These are phyloP conservation scores for Arthrobotrys musiformis DNA, from an alignment of 2,329 filamentous ascomycete genomes.

Conservation along the genomic window DNA sequence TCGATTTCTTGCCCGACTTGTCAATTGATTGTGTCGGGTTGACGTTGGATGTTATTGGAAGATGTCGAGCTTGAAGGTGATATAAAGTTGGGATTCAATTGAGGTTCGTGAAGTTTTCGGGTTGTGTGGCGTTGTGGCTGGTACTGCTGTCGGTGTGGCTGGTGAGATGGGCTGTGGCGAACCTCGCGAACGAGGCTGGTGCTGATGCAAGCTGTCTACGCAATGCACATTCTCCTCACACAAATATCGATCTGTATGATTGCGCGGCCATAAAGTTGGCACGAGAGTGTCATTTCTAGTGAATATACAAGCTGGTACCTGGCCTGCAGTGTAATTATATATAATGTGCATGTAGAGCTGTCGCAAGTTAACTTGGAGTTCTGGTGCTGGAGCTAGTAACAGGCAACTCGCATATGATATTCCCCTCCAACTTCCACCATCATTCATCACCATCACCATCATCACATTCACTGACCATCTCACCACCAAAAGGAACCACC, in stretches of 20 bases:
- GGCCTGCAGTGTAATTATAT: too few relatives aligned
- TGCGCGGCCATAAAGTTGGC: not conserved
- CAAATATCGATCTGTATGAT: not conserved
- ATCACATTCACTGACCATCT: not conserved
- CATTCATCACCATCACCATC: not conserved
- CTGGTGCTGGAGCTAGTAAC: too few relatives aligned
- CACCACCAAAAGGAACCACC: not conserved
- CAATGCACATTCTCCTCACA: slow-evolving; percentile 12
- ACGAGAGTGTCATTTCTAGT: too few relatives aligned
- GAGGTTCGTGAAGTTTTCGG: slow-evolving; percentile 32
- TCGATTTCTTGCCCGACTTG: slow-evolving; percentile 5
- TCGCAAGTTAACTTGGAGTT: not conserved
- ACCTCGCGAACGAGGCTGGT: not conserved
- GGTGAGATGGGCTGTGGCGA: slow-evolving; percentile 1
- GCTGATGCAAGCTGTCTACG: slow-evolving; percentile 35
- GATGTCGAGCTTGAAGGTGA: not conserved
- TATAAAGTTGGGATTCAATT: not conserved
- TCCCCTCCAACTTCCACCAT: not conserved
- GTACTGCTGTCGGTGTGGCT: not conserved
- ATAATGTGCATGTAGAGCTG: not conserved
- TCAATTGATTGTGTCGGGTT: not conserved
- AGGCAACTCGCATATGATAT: not conserved
- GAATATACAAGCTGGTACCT: too few relatives aligned
- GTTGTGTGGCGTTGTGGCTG: not conserved
- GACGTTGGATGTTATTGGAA: not conserved